Conservation (phyloP, 2,329 filamentous ascomycete species). For the Fusarium goolgardi region DNA sequence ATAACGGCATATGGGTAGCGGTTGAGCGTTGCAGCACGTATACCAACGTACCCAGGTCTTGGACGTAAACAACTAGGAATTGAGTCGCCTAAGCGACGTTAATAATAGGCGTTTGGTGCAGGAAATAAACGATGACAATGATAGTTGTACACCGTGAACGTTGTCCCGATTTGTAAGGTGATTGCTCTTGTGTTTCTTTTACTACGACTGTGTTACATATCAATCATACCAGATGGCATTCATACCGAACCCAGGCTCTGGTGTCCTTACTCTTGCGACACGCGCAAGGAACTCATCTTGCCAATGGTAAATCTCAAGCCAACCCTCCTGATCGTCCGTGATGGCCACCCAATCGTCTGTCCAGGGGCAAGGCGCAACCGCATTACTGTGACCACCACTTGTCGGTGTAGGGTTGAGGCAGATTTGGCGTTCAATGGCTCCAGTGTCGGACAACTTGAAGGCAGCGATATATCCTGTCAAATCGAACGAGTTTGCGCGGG, state of each 20-base stretch:
- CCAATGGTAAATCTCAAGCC: conserved; percentile 90
- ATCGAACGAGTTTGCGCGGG: conserved; percentile 79
- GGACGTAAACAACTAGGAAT: background rate
- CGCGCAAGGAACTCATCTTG: conserved; percentile 81
- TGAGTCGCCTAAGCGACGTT: background rate
- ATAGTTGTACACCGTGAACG: background rate
- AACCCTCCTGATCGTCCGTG: conserved; percentile 89
- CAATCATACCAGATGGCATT: conserved; percentile 94
- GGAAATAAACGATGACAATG: conserved; percentile 16
- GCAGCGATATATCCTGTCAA: conserved; percentile 86
- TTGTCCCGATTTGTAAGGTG: background rate
- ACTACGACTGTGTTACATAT: background rate
- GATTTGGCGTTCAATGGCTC: conserved; percentile 80
- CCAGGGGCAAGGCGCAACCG: conserved; percentile 85
- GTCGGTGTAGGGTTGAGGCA: conserved; percentile 87
- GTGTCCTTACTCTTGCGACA: conserved; percentile 80
- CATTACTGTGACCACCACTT: conserved; percentile 88
- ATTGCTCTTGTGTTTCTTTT: background rate
- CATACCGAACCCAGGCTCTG: conserved; percentile 93
- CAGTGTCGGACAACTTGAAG: conserved; percentile 75
- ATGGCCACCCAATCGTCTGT: conserved; percentile 90
- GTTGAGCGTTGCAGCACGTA: conserved; percentile 1
- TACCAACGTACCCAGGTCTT: background rate
- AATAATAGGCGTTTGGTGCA: conserved; percentile 6
- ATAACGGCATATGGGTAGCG: conserved; percentile 2